Base-by-base conservation (phyloP, 129 eudicot genomes). In the Arctium lappa region DNA sequence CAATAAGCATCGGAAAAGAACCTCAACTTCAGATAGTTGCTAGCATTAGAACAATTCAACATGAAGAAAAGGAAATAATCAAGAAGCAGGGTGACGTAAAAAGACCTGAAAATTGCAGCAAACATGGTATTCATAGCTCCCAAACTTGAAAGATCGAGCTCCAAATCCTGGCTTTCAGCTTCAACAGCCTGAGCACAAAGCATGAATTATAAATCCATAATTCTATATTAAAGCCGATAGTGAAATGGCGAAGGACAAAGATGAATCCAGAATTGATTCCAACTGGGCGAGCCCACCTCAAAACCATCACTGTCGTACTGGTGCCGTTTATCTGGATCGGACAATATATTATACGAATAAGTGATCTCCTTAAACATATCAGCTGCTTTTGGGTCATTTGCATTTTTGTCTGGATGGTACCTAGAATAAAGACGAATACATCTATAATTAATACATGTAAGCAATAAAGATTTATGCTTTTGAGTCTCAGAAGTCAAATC, bases 81-180 rank as follows among this genome's bases (percentile, higher is more conserved):
- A 27, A 8, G 29, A 56, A 56, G 27, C 82, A 40, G 33, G 12
- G 56, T 33, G 34, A 78, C 37, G 68, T 36, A 2, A 50, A 72
- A 83, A 73, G 27, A 93, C 99, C 99, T 93, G 75, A 95, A 95
- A 78, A 95, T 75, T 68, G 99, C 99, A 39, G 99, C 99, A 90
- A 95, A 88, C 94, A 95, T 82, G 74, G 99, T 95, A 79, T 90
- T 91, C 79, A 95, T 91, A 78, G 99, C 84, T 89, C 99, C 99
- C 87, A 95, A 88, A 89, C 95, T 95, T 71, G 99, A 95, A 85
- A 95, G 98, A 85, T 95, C 99, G 8, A 95, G 88, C 91, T 95
- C 98, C 81, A 95, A 85, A 48, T 95, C 99, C 73, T 91, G 95
- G 83, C 82, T 86, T 86, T 89, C 98, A 34, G 97, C 88, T 86